Conservation (phyloP, 495 filamentous ascomycete genomes). For the Talaromyces proteolyticus region DNA sequence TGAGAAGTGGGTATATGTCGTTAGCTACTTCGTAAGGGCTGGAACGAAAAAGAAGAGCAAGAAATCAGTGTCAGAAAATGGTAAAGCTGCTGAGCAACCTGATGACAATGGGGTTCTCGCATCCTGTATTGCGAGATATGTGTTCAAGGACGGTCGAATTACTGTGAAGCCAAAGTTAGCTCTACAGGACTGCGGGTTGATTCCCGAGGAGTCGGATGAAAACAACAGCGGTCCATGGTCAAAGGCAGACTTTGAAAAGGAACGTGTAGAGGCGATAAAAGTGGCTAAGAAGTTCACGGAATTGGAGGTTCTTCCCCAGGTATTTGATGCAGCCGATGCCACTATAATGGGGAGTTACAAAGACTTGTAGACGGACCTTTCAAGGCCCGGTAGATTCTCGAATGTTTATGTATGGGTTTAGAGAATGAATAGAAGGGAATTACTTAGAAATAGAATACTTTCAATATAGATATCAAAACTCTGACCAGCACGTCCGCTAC, state of each 20-base stretch:
- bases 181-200: conserved; percentile 57
- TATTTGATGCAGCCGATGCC: not conserved
- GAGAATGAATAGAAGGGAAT: not conserved
- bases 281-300: not conserved
- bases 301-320: not conserved
- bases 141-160: conserved; percentile 79
- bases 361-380: not conserved
- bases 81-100: not conserved
- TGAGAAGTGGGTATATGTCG: conserved; percentile 60
- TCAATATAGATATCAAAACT: not conserved
- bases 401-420: no score
- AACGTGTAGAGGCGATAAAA: no score
- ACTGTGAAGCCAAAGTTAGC: conserved; percentile 80
- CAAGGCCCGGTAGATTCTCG: no score
- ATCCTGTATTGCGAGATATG: conserved; percentile 76
- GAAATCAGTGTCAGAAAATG: conserved; percentile 13
- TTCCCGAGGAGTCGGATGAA: conserved; percentile 27
- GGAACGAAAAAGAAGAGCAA: conserved; percentile 30
- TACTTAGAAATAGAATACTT: not conserved
- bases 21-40: conserved; percentile 55
- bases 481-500: not conserved
- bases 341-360: not conserved
- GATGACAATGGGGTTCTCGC: conserved; percentile 56
- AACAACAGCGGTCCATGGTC: not conserved
- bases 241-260: conserved; percentile 1